Evolutionary conservation across 257 asterid genomes (phyloP).

Genomic region (Scutellaria barbata): DNA sequence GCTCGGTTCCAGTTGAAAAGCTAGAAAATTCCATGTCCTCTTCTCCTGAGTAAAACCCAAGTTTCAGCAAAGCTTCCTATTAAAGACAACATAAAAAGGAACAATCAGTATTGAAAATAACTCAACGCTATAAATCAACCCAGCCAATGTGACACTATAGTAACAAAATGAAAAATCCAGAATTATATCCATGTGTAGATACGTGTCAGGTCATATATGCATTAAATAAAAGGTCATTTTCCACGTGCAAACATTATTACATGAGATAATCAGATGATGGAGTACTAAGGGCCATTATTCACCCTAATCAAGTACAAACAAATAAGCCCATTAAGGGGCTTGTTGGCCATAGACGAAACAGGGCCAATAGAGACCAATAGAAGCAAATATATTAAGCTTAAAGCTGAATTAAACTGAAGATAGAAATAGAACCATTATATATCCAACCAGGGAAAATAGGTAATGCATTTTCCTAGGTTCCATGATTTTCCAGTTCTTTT

Average conservation of each 20-base stretch:
- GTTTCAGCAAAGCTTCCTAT: conserved; percentile 78
- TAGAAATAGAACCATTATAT: not conserved
- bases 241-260: too few species aligned
- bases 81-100: conserved; percentile 25
- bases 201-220: too few species aligned
- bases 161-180: too few species aligned
- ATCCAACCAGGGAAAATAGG: not conserved
- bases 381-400: not conserved
- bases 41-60: conserved; percentile 94
- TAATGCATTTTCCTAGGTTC: not conserved
- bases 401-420: not conserved
- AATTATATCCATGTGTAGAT: too few species aligned
- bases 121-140: not conserved
- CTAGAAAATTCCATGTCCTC: conserved; percentile 86
- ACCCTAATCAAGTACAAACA: too few species aligned
- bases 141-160: too few species aligned
- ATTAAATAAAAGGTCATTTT: too few species aligned
- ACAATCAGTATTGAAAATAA: not conserved
- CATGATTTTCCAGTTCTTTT: too few species aligned
- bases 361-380: not conserved
- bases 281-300: too few species aligned
- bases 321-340: too few species aligned
- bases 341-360: too few species aligned
- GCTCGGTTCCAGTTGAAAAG: conserved; percentile 82
- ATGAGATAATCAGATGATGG: too few species aligned